Evolutionary conservation across 331 rosid species (phyloP), one percentile per base, ranked within the genome.

Genomic region (Saraca asoca): DNA sequence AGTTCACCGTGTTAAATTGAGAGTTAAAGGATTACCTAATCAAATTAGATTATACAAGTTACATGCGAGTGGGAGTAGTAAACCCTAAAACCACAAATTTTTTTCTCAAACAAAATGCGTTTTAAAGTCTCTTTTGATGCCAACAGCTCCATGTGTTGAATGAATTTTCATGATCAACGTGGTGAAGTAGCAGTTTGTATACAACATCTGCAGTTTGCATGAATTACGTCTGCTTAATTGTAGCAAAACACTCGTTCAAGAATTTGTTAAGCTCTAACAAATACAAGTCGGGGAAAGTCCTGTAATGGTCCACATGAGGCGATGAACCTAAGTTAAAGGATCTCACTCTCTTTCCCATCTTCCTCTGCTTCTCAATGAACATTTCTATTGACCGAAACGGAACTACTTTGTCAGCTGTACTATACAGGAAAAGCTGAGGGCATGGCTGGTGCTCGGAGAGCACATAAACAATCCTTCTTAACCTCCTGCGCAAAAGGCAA

Each of bases 361-460:
- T 61, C 75, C 84, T 79, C 73, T 91, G 95, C 80, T 94, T 83
- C 20, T 83, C 83, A 12, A 90, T 84, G 60, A 90, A 89, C 18
- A 5, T 59, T 79, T 90, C 95, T 33, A 94, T 70, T 6, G 95
- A 88, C 66, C 65, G 65, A 67, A 56, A 83, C 13, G 96, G 97
- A 19, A 94, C 72, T 34, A 94, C 92, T 78, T 73, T 85, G 69
- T 94, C 98, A 7, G 85, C 96, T 3, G 96, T 75, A 61, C 98
- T 94, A 55, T 94, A 94, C 69, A 90, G 75, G 83, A 86, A 94
- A 54, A 94, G 97, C 84, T 94, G 97, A 51, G 97, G 95, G 63
- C 88, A 88, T 44, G 91, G 81, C 69, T 82, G 91, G 75, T 74
- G 75, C 59, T 78, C 57, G 7, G 46, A 54, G 35, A 90, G 95